A percentile compares a stretch with the other conserved stretches of the same genome.
Conservation (phyloP, 139 green algal genomes). For the Desmodesmus armatus region DNA sequence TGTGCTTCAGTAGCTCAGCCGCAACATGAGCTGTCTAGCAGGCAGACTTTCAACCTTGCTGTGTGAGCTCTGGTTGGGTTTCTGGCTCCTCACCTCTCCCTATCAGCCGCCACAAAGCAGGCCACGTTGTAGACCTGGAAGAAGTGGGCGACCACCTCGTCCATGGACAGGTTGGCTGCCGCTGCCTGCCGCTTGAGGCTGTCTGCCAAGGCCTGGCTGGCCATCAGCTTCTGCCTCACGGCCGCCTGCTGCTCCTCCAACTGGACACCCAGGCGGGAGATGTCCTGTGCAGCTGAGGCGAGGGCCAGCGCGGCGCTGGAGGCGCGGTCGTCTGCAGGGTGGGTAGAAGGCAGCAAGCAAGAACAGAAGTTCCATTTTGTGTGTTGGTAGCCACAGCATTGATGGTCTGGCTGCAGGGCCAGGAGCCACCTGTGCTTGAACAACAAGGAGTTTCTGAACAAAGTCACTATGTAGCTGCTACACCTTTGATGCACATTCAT, state of each 20-base stretch:
- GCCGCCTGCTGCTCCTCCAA: slow-evolving; percentile 12
- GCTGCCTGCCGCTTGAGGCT: slow-evolving; percentile 5
- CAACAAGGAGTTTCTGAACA: no score
- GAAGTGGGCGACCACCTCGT: slow-evolving; percentile 39
- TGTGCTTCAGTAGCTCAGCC: neutral
- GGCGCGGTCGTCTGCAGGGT: neutral
- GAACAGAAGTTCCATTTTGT: no score
- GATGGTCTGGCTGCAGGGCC: no score
- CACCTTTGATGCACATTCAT: no score
- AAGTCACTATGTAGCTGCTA: no score
- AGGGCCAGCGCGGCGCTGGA: neutral
- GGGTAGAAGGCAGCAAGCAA: neutral
- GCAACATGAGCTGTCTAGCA: neutral
- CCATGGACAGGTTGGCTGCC: neutral
- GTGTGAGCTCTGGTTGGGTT: no score
- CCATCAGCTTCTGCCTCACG: slow-evolving; percentile 30
- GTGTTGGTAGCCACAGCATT: no score
- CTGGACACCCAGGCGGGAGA: neutral
- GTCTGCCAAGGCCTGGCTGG: slow-evolving; percentile 22
- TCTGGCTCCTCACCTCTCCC: slow-evolving; percentile 26
- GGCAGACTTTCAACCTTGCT: neutral
- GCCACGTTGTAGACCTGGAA: slow-evolving; percentile 42
- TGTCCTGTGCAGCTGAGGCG: neutral
- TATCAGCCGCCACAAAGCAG: slow-evolving; percentile 32
- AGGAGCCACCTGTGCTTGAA: no score